Evolutionary conservation across 148 eudicot species (phyloP).

Genomic region (Chenopodium suecicum): DNA sequence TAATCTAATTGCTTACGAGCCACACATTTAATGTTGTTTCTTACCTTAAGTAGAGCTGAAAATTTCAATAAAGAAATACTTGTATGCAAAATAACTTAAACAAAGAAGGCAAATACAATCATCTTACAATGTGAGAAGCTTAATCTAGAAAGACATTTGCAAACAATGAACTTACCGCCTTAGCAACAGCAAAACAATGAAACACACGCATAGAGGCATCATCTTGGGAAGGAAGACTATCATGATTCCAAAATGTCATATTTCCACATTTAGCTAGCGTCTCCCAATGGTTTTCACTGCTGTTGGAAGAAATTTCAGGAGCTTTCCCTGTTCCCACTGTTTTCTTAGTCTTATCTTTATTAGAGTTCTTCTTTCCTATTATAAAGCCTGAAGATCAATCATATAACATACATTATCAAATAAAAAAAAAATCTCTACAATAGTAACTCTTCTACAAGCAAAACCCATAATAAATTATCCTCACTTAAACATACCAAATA

Average conservation of each 20-base stretch:
- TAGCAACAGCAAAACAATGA: conserved; percentile 81
- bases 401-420: neutral
- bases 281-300: conserved; percentile 56
- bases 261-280: conserved; percentile 56
- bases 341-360: conserved; percentile 41
- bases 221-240: conserved; percentile 79
- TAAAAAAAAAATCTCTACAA: neutral
- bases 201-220: conserved; percentile 76
- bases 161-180: conserved; percentile 61
- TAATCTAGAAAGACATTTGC: neutral
- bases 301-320: conserved; percentile 26
- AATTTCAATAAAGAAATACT: neutral
- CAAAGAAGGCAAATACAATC: neutral
- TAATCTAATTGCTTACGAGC: neutral
- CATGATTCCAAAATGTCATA: conserved; percentile 89
- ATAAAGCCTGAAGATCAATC: conserved; percentile 55
- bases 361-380: conserved; percentile 60
- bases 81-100: neutral
- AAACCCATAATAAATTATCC: neutral
- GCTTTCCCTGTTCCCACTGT: conserved; percentile 30
- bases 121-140: neutral
- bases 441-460: neutral
- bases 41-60: neutral
- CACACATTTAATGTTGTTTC: neutral
- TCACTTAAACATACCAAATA: neutral